phyloP scores from a whole-genome alignment of 139 green algal species.

The Chlamydomonas sphaeroides region DNA sequence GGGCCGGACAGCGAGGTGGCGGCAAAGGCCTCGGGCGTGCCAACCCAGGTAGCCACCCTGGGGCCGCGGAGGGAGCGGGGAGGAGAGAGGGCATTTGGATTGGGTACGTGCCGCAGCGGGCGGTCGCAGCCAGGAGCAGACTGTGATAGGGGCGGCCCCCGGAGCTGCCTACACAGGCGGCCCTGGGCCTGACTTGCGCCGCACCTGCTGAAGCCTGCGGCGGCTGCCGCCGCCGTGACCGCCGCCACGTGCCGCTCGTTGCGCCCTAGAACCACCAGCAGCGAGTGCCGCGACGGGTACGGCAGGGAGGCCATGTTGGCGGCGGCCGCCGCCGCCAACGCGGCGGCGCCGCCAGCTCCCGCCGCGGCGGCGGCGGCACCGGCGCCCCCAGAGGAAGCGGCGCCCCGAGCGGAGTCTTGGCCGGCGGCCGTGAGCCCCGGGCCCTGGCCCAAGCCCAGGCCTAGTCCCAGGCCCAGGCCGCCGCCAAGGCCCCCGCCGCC shows the following conservation, averaged over 20 bases:
- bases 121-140: no score
- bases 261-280: constrained; percentile 31
- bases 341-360: background rate
- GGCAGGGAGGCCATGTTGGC: constrained; percentile 7
- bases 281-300: constrained; percentile 18
- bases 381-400: background rate
- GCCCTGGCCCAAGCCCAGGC: no score
- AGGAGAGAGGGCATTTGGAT: background rate
- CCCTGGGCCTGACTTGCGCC: no score
- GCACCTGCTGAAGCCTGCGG: constrained; percentile 26
- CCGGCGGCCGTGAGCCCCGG: no score
- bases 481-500: no score
- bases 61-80: background rate
- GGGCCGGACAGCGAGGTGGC: constrained; percentile 17
- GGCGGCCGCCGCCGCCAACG: background rate
- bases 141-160: no score
- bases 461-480: no score
- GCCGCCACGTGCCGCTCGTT: constrained; percentile 15
- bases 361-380: background rate
- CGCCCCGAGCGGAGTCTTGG: no score
- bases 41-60: constrained; percentile 14
- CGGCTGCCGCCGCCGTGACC: constrained; percentile 23
- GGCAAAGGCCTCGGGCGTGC: constrained; percentile 19
- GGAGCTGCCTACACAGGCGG: no score
- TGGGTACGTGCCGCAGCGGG: no score